A percentile compares a stretch with the other conserved stretches of the same genome.
Evolutionary conservation across 2,329 filamentous ascomycete species (phyloP).

Genomic region (Hypoxylon sp.): DNA sequence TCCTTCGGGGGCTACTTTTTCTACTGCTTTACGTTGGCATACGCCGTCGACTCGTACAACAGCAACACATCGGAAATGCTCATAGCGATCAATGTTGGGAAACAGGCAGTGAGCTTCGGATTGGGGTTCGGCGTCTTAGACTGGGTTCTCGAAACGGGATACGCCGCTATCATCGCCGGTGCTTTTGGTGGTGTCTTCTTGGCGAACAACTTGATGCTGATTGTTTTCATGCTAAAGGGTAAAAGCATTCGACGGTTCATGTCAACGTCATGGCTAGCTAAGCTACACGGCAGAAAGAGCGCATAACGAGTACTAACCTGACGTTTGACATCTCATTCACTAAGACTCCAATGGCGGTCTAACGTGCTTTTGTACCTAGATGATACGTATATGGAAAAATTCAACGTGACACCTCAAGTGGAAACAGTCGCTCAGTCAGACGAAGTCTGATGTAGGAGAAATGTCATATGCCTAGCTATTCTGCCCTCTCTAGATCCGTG

Average conservation of each 20-base stretch:
- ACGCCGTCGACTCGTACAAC: constrained; percentile 67
- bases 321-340: no score
- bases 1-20: constrained; percentile 63
- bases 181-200: constrained; percentile 59
- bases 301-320: no score
- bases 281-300: constrained; percentile 49
- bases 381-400: no score
- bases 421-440: no score
- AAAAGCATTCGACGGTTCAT: constrained; percentile 59
- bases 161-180: constrained; percentile 60
- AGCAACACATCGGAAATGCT: constrained; percentile 69
- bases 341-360: no score
- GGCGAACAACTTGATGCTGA: constrained; percentile 57
- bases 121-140: constrained; percentile 60
- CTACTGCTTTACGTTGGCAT: constrained; percentile 67
- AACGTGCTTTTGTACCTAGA: no score
- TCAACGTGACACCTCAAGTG: no score
- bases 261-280: constrained; percentile 57
- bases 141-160: constrained; percentile 60
- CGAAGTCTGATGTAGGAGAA: no score
- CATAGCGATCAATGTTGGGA: constrained; percentile 66
- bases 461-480: no score
- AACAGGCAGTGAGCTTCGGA: constrained; percentile 64
- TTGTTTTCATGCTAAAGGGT: constrained; percentile 60
- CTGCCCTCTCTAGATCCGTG: no score